Percentiles rank a stretch among this genome's conserved stretches.
phyloP scores from a whole-genome alignment of 768 basidiomycete species.

The Pulveroboletus ravenelii region DNA sequence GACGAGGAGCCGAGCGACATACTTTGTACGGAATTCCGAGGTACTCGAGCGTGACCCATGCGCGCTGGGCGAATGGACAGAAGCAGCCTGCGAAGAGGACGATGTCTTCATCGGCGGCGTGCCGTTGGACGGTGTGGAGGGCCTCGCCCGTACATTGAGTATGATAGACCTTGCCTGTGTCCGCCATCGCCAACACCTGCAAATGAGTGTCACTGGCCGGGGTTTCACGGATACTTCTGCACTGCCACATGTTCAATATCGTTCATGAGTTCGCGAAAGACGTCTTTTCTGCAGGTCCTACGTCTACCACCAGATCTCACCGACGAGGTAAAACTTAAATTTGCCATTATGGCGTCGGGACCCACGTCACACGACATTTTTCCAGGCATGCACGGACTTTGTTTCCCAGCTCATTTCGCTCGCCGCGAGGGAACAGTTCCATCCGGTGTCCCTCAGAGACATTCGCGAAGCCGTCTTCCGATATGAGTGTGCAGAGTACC shows the following conservation, averaged over 20 bases:
- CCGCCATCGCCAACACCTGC: constrained; percentile 17
- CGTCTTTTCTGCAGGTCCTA: constrained; percentile 16
- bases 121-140: constrained; percentile 50
- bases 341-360: background rate
- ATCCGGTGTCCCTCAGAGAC: constrained; percentile 10
- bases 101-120: constrained; percentile 45
- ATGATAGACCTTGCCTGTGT: constrained; percentile 40
- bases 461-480: constrained; percentile 15
- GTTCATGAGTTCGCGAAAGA: constrained; percentile 6
- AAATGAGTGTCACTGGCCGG: background rate
- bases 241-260: background rate
- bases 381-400: constrained; percentile 15
- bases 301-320: constrained; percentile 18
- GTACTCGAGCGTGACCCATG: constrained; percentile 71
- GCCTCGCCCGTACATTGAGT: constrained; percentile 46
- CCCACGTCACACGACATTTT: background rate
- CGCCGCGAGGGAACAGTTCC: constrained; percentile 7
- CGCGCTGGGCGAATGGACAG: constrained; percentile 80
- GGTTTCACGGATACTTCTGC: background rate
- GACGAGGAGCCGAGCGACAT: constrained; percentile 8
- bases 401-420: constrained; percentile 20
- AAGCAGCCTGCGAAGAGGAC: constrained; percentile 71
- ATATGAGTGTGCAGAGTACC: constrained; percentile 13
- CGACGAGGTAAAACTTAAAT: constrained; percentile 18
- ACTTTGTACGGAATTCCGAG: constrained; percentile 70